phyloP scores from a whole-genome alignment of 306 rosid species.

The Cucumis hystrix region DNA sequence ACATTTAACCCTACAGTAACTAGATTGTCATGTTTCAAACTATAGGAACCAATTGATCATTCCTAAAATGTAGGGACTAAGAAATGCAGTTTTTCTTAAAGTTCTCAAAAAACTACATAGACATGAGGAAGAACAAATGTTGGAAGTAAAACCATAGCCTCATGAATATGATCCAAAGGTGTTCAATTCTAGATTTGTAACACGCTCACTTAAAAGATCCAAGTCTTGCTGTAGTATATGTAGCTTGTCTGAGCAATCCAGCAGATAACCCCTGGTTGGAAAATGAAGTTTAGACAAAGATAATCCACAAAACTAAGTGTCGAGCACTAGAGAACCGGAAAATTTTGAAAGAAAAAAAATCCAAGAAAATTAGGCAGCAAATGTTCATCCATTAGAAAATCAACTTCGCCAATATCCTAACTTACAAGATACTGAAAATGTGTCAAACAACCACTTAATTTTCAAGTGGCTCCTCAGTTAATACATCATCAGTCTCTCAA shows the following conservation, averaged over 20 bases:
- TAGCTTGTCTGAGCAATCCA: constrained; percentile 91
- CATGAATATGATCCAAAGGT: not conserved
- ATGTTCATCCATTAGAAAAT: not conserved
- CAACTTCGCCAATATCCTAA: not conserved
- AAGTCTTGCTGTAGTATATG: constrained; percentile 94
- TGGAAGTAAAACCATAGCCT: not conserved
- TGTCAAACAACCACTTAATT: not conserved
- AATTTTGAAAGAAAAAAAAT: not conserved
- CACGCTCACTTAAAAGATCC: constrained; percentile 76
- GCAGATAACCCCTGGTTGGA: constrained; percentile 81
- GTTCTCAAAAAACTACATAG: not conserved
- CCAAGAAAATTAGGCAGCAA: not conserved
- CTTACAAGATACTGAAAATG: not conserved
- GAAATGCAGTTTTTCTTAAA: not conserved
- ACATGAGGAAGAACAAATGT: not conserved
- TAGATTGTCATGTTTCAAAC: not conserved
- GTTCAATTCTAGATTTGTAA: not conserved
- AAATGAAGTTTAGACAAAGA: constrained; percentile 18
- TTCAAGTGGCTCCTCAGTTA: not conserved
- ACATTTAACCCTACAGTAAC: not conserved
- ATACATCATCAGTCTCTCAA: not conserved
- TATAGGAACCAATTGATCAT: not conserved
- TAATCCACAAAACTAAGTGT: not conserved
- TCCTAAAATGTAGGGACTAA: not conserved
- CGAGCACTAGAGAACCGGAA: not conserved